Evolutionary conservation across 257 asterid species (phyloP), one percentile per base, ranked within the genome.

Genomic region (Penstemon davidsonii): DNA sequence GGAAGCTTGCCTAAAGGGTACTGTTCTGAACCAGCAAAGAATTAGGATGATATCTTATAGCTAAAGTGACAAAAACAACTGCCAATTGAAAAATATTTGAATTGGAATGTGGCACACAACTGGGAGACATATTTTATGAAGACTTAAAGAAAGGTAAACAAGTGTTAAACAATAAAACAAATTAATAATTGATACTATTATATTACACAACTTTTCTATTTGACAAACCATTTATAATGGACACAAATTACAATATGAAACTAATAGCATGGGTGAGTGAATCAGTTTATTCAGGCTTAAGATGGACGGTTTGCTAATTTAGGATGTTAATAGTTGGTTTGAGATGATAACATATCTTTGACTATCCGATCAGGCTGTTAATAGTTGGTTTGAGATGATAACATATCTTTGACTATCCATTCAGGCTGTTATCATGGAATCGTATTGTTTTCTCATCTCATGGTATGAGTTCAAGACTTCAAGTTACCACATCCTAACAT

Each of bases 11-110:
- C 75, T 72, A 11, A 57, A 81, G 61, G 77, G 74, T 75, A 52
- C 87, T 82, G 93, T 71, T 79, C 90, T 84, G 87, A 72, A 85
- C 72, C 80, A 73, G 77, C 58, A 68, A 67, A 68, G 45, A 51
- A 67, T 79, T 66, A 78, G 46, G 64, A 59, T 50, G 68, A 76
- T 43, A 76, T 46, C 51, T 59, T 54, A 33, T 41, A 58, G 56
- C 53, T 50, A 19, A 64, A 60, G 65, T 10, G 18, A 55, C 12
- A 47, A 42, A 61, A 50, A 62, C 47, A 55, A 63, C 50, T 60
- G 44, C 0, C 53, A 12, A 10, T 42, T 69, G 25, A 41, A 44
- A 64, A 42, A 42, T 33, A 36, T 39, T 55, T 3, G 40, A 10
- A 71, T 1, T 33, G 33, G 56, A 4, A 53, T 40, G 19, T 13